Evolutionary conservation across 352 stramenopile genomes (phyloP).

Genomic region (Pythium aristosporum): DNA sequence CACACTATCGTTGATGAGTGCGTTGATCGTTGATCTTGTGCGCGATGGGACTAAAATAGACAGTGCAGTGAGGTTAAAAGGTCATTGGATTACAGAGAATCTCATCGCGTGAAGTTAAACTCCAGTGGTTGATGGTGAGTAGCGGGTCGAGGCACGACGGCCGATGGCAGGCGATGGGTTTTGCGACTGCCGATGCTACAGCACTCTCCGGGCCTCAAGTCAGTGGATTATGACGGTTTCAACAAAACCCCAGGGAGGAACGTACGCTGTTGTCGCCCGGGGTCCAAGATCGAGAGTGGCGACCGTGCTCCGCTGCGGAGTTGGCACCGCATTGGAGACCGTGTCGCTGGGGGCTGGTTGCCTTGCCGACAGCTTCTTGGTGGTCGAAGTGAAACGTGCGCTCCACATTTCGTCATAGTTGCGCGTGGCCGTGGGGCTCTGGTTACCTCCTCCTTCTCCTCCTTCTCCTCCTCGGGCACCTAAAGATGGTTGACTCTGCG

Average conservation of each 20-base stretch:
- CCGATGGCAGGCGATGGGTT: background rate
- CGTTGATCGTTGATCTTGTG: background rate
- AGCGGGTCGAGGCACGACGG: slow-evolving; percentile 4
- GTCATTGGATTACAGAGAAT: background rate
- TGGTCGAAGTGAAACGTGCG: slow-evolving; percentile 30
- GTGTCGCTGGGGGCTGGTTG: background rate
- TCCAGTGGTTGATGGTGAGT: slow-evolving; percentile 6
- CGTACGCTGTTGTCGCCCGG: background rate
- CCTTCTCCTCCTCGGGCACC: background rate
- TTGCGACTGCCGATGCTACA: slow-evolving; percentile 3
- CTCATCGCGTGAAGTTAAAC: slow-evolving; percentile 23
- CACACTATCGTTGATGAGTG: background rate
- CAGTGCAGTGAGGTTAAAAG: background rate
- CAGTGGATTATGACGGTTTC: too few species aligned
- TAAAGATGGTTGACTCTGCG: slow-evolving; percentile 41
- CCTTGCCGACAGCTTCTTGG: background rate
- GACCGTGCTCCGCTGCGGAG: background rate
- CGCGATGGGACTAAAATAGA: background rate
- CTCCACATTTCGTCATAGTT: slow-evolving; percentile 76
- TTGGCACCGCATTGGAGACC: background rate
- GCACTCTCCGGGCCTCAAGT: background rate
- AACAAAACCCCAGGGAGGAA: background rate
- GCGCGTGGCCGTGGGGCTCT: slow-evolving; percentile 5
- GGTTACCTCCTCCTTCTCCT: background rate
- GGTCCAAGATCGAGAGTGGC: background rate